Evolutionary conservation across 495 filamentous ascomycete species (phyloP).

Genomic region (Aspergillus panamensis): DNA sequence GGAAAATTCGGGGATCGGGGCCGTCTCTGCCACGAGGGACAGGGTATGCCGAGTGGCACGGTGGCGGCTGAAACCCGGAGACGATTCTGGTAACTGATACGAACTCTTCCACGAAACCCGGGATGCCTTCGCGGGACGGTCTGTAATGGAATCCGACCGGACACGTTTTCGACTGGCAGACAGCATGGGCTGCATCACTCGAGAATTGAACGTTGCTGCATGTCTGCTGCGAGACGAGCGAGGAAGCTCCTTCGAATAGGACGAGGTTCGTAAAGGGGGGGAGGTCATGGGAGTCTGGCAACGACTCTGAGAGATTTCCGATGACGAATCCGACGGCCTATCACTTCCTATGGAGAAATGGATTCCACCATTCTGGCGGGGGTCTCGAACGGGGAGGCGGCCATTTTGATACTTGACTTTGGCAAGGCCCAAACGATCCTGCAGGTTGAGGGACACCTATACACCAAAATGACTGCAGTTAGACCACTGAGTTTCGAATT

Average conservation of each 20-base stretch:
- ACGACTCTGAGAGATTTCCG: slow-evolving; percentile 51
- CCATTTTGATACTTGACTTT: slow-evolving; percentile 96
- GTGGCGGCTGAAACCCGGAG: slow-evolving; percentile 55
- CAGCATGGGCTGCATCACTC: slow-evolving; percentile 46
- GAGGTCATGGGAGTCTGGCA: slow-evolving; percentile 48
- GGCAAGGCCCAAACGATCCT: slow-evolving; percentile 89
- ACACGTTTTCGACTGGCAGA: slow-evolving; percentile 60
- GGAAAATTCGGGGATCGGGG: slow-evolving; percentile 59
- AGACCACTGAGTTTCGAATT: slow-evolving; percentile 1
- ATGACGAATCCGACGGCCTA: slow-evolving; percentile 72
- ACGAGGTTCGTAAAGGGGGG: slow-evolving; percentile 36
- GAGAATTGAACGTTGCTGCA: slow-evolving; percentile 47
- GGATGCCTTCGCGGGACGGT: slow-evolving; percentile 52
- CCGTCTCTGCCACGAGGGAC: slow-evolving; percentile 68
- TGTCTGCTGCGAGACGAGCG: slow-evolving; percentile 45
- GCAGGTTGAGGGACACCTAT: slow-evolving; percentile 85
- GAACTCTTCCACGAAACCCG: slow-evolving; percentile 68
- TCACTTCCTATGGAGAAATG: slow-evolving; percentile 29
- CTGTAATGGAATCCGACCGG: slow-evolving; percentile 62
- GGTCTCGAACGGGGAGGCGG: slow-evolving; percentile 36
- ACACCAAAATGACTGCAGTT: background rate
- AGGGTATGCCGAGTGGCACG: slow-evolving; percentile 46
- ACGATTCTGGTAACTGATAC: slow-evolving; percentile 75
- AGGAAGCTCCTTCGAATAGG: slow-evolving; percentile 46
- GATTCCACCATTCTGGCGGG: slow-evolving; percentile 67